Conservation (phyloP, 2,329 filamentous ascomycete species). For the Xylariomycetidae sp. region DNA sequence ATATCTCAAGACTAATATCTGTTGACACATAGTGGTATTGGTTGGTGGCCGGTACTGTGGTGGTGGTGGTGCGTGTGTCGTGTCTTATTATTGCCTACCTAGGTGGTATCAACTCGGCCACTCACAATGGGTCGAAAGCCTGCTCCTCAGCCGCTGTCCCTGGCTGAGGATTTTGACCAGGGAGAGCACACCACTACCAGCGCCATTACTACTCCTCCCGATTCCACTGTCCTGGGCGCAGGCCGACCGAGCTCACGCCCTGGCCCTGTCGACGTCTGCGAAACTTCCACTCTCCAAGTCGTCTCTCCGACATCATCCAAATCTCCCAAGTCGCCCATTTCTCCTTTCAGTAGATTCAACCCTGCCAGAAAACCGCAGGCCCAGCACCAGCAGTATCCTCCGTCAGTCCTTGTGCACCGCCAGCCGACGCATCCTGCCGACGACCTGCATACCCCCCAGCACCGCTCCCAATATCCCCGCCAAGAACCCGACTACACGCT, state of each 20-base stretch:
- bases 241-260: slow-evolving; percentile 18
- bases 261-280: slow-evolving; percentile 1
- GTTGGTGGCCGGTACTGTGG: no score
- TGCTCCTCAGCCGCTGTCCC: slow-evolving; percentile 53
- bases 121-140: slow-evolving; percentile 52
- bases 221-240: slow-evolving; percentile 15
- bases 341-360: slow-evolving; percentile 28
- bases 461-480: slow-evolving; percentile 12
- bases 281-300: slow-evolving; percentile 17
- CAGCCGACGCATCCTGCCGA: slow-evolving; percentile 19
- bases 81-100: neutral
- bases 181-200: slow-evolving; percentile 25
- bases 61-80: no score
- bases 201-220: slow-evolving; percentile 16
- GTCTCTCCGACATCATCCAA: slow-evolving; percentile 22
- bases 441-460: slow-evolving; percentile 19
- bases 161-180: slow-evolving; percentile 38
- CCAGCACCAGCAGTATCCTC: slow-evolving; percentile 11
- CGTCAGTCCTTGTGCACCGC: slow-evolving; percentile 6
- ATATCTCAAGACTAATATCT: slow-evolving; percentile 9
- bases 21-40: slow-evolving; percentile 6
- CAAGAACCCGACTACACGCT: slow-evolving; percentile 14
- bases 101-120: slow-evolving; percentile 6
- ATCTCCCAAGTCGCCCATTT: slow-evolving; percentile 27
- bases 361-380: slow-evolving; percentile 19